These are phyloP conservation scores for Lanmaoa rubissima DNA, from an alignment of 768 basidiomycete genomes.

Conservation along the genomic window DNA sequence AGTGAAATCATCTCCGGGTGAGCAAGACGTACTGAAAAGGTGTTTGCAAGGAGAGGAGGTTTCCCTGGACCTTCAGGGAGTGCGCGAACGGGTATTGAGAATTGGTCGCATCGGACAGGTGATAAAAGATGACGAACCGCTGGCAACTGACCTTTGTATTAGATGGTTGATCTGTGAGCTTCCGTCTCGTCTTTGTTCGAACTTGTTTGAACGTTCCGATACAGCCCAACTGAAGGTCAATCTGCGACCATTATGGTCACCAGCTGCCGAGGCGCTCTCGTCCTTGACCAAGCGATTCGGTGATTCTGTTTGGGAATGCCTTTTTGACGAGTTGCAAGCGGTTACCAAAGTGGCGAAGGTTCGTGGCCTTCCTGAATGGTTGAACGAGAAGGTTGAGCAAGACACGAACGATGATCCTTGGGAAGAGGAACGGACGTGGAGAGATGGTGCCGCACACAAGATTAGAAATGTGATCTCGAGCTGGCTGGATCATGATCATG, in stretches of 20 bases:
- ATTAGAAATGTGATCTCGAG: slow-evolving; percentile 45
- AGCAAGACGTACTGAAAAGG: slow-evolving; percentile 54
- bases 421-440: slow-evolving; percentile 76
- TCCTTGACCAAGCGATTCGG: slow-evolving; percentile 53
- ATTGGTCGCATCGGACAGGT: slow-evolving; percentile 70
- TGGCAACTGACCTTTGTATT: slow-evolving; percentile 59
- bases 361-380: slow-evolving; percentile 21
- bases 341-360: slow-evolving; percentile 18
- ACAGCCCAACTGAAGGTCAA: slow-evolving; percentile 92
- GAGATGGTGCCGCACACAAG: slow-evolving; percentile 70
- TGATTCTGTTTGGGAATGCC: slow-evolving; percentile 66
- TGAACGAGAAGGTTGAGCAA: slow-evolving; percentile 23
- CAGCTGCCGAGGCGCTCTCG: slow-evolving; percentile 68
- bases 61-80: slow-evolving; percentile 72
- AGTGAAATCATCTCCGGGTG: slow-evolving; percentile 42
- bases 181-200: background rate
- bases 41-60: slow-evolving; percentile 83
- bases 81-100: slow-evolving; percentile 78
- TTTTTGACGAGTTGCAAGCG: slow-evolving; percentile 61
- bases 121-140: slow-evolving; percentile 49
- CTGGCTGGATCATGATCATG: slow-evolving; percentile 42
- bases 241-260: slow-evolving; percentile 85
- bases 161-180: slow-evolving; percentile 72
- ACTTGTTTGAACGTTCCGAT: background rate
- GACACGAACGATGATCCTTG: slow-evolving; percentile 33